These are phyloP conservation scores for Trichoderma atrobrunneum DNA, from an alignment of 2,329 filamentous ascomycete genomes.

Conservation along the genomic window DNA sequence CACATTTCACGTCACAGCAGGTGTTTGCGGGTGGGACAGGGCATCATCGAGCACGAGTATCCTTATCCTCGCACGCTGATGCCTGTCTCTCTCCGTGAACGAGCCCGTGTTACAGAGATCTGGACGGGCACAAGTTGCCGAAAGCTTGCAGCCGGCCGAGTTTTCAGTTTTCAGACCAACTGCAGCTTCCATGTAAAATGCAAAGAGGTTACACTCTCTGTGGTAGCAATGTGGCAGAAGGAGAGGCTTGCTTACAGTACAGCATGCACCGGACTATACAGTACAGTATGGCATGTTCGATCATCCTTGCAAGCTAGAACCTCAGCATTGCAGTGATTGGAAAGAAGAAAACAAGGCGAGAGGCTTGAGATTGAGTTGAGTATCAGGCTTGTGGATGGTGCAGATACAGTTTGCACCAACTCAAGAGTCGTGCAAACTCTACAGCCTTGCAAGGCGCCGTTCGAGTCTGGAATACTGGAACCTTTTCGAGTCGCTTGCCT, in stretches of 20 bases:
- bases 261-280: neutral
- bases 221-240: neutral
- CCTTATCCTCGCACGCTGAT: neutral
- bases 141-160: neutral
- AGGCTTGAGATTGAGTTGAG: neutral
- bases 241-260: neutral
- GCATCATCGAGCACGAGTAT: neutral
- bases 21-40: constrained; percentile 1
- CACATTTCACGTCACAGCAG: constrained; percentile 15
- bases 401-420: neutral
- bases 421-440: neutral
- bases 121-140: constrained; percentile 2
- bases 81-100: neutral
- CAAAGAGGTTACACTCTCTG: neutral
- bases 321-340: neutral
- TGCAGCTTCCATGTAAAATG: neutral
- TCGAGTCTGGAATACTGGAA: neutral
- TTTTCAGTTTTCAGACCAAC: neutral
- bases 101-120: neutral
- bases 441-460: neutral
- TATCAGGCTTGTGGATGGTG: neutral
- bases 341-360: neutral
- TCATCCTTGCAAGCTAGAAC: neutral
- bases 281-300: neutral
- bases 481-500: neutral